These are phyloP conservation scores for Phytophthora pisi DNA, from an alignment of 352 stramenopile species.

Conservation along the genomic window DNA sequence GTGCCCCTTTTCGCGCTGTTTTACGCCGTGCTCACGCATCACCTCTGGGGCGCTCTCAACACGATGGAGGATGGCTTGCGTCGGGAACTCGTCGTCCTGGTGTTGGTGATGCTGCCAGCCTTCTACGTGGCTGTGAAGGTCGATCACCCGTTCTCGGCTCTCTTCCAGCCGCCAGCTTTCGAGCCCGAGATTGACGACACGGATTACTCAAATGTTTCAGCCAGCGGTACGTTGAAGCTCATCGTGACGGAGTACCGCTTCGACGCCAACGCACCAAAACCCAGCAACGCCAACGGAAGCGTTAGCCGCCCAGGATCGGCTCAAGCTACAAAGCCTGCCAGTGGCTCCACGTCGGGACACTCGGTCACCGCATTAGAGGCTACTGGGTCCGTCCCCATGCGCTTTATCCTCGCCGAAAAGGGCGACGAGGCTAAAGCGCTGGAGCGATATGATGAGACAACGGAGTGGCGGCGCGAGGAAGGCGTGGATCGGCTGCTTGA, in stretches of 20 bases:
- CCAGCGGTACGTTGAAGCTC: slow-evolving; percentile 66
- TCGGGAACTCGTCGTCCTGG: slow-evolving; percentile 61
- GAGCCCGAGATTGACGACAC: slow-evolving; percentile 30
- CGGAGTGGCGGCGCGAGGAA: slow-evolving; percentile 82
- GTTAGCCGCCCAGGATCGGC: slow-evolving; percentile 11
- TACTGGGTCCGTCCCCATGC: slow-evolving; percentile 51
- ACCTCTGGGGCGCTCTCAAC: slow-evolving; percentile 56
- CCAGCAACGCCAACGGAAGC: slow-evolving; percentile 34
- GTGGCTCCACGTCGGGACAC: slow-evolving; percentile 6
- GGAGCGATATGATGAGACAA: slow-evolving; percentile 73
- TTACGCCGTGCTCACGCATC: slow-evolving; percentile 71
- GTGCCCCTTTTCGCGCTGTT: slow-evolving; percentile 72
- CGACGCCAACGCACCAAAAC: slow-evolving; percentile 7
- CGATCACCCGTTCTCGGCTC: slow-evolving; percentile 71
- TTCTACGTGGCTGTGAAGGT: slow-evolving; percentile 78
- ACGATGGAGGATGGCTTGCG: slow-evolving; percentile 47
- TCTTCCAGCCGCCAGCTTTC: slow-evolving; percentile 52
- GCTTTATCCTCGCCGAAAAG: slow-evolving; percentile 82
- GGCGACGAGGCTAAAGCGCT: slow-evolving; percentile 68
- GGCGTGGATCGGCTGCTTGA: slow-evolving; percentile 82
- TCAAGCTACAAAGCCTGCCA: slow-evolving; percentile 13
- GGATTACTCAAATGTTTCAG: slow-evolving; percentile 19
- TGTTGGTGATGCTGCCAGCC: slow-evolving; percentile 64
- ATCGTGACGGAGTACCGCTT: slow-evolving; percentile 83
- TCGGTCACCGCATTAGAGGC: slow-evolving; percentile 35